Conservation (phyloP, 306 rosid genomes). For the Crotalaria pallida region DNA sequence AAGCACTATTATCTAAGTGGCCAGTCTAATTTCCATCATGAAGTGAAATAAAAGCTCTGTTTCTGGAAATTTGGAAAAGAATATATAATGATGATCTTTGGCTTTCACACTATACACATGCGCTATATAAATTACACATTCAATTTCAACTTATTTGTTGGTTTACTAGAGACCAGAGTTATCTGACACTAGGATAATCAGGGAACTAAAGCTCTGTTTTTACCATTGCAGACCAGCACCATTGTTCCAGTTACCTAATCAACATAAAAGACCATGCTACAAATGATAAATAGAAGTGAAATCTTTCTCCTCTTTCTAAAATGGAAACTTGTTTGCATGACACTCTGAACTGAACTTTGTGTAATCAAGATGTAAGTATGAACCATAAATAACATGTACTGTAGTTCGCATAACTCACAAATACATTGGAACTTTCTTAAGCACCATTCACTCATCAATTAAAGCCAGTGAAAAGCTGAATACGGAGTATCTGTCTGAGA, state of each 20-base stretch:
- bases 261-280: not conserved
- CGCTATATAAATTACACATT: not conserved
- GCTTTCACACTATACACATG: not conserved
- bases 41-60: not conserved
- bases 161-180: not conserved
- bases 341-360: not conserved
- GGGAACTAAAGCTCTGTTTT: not conserved
- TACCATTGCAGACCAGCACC: not conserved
- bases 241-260: not conserved
- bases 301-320: not conserved
- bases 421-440: not conserved
- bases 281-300: not conserved
- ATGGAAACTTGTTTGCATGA: not conserved
- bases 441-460: not conserved
- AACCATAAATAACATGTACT: slow-evolving; percentile 3
- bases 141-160: not conserved
- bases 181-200: not conserved
- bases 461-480: not conserved
- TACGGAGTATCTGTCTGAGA: not conserved
- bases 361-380: slow-evolving; percentile 1
- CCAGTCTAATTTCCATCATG: not conserved
- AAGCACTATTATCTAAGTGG: not conserved
- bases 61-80: not conserved
- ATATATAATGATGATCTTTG: not conserved
- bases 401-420: not conserved